Percentiles rank a stretch among this genome's conserved stretches.
Conservation (phyloP, 331 rosid genomes). For the Pyrus hybrid region DNA sequence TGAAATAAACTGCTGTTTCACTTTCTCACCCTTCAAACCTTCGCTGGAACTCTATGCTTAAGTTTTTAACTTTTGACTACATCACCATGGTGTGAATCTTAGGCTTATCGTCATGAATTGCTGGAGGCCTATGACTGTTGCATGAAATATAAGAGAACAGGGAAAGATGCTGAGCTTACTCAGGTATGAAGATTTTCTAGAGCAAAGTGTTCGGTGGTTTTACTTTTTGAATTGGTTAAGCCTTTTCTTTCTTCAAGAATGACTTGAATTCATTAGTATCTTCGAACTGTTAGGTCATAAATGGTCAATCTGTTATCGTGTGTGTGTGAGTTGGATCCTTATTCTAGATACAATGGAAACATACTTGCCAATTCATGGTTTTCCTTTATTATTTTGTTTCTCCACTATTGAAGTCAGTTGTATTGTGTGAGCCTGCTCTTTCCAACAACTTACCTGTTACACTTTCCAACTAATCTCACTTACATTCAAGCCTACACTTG, state of each 20-base stretch:
- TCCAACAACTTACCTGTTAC: neutral
- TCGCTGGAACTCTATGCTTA: neutral
- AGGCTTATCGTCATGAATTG: conserved; percentile 86
- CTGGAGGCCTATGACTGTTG: conserved; percentile 91
- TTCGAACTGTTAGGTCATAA: neutral
- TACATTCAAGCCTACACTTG: neutral
- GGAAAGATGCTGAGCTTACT: conserved; percentile 96
- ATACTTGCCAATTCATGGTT: neutral
- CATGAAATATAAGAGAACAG: conserved; percentile 81
- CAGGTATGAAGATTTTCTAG: conserved; percentile 48
- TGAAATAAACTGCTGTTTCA: neutral
- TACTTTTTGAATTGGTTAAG: neutral
- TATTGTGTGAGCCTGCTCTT: neutral
- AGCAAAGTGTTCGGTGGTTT: neutral
- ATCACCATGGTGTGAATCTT: conserved; percentile 5
- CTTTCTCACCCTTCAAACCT: conserved; percentile 1
- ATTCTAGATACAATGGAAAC: neutral
- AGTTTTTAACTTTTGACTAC: neutral
- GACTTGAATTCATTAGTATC: neutral
- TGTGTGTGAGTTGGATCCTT: neutral
- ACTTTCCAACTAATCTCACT: neutral
- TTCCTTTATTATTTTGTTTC: neutral
- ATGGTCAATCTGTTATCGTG: neutral
- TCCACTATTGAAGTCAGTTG: neutral
- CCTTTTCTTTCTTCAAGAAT: neutral